These are phyloP conservation scores for Penicillium verrucosum DNA, from an alignment of 2,329 filamentous ascomycete species.

Conservation along the genomic window DNA sequence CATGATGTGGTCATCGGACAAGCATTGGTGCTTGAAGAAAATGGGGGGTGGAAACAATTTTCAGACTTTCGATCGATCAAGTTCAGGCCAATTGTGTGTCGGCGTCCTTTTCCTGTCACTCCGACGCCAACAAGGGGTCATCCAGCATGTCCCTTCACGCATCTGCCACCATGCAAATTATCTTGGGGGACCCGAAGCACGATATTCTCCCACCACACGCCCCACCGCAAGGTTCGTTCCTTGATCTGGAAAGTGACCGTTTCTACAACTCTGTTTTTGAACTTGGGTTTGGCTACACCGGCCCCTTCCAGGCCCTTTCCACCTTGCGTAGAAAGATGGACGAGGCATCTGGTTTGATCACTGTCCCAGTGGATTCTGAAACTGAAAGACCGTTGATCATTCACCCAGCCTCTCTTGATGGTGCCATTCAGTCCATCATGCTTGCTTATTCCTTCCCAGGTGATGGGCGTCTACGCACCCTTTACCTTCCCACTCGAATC, in stretches of 20 bases:
- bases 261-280: conserved; percentile 27
- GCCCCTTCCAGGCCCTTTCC: conserved; percentile 22
- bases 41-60: conserved; percentile 19
- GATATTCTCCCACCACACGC: conserved; percentile 7
- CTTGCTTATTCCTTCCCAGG: conserved; percentile 22
- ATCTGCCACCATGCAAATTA: conserved; percentile 12
- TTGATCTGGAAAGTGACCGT: conserved; percentile 19
- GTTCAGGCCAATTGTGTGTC: not conserved
- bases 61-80: conserved; percentile 19
- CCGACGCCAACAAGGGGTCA: conserved; percentile 15
- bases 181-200: conserved; percentile 6
- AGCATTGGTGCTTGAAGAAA: conserved; percentile 27
- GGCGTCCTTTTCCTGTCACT: conserved; percentile 21
- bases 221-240: conserved; percentile 1
- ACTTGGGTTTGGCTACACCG: conserved; percentile 28
- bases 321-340: conserved; percentile 19
- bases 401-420: conserved; percentile 18
- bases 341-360: conserved; percentile 18
- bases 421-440: conserved; percentile 23
- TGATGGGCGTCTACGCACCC: conserved; percentile 17
- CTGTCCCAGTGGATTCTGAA: conserved; percentile 6
- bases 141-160: conserved; percentile 17
- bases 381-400: conserved; percentile 8
- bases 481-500: conserved; percentile 24
- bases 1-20: conserved; percentile 25